Base-by-base conservation (phyloP, 805 yeast genomes). In the Candida chilensis region DNA sequence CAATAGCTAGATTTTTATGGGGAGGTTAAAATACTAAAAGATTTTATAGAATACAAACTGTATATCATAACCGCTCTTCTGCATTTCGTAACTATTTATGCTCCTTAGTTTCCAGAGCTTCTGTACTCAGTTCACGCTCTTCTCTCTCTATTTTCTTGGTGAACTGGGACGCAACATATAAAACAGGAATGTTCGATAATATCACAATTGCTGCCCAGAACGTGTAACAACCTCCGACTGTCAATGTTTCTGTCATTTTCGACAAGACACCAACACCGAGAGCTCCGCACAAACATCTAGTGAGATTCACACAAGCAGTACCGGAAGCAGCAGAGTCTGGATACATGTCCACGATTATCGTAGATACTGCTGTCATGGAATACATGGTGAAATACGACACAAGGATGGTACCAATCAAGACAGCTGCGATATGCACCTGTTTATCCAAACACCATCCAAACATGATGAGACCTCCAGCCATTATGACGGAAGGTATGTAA, bases 221-320 rank as follows among this genome's bases (percentile, higher is more conserved):
- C 0, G 94, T 77, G 44, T 76, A 84, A 1, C 83, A 70, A 13
- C 95, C 92, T 2, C 95, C 95, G 8, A 71, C 52, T 0, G 73
- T 72, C 71, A 87, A 59, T 1, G 56, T 36, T 0, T 34, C 32
- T 10, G 64, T 58, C 90, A 87, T 81, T 29, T 55, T 64, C 14
- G 74, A 67, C 14, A 84, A 58, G 3, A 75, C 77, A 1, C 83
- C 92, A 14, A 80, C 65, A 26, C 81, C 75, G 1, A 73, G 64
- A 0, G 95, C 94, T 18, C 79, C 78, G 28, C 74, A 42, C n/a
- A 71, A 58, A 47, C 95, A 87, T 41, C 96, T 60, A 15, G 75
- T 63, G 17, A 86, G 54, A 45, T 87, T 87, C 37, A 79, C 62
- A 29, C 81, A 64, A 7, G 92, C 79, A 1, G 85, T 69, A 4